These are phyloP conservation scores for Penicillium sp. DNA, from an alignment of 2,329 filamentous ascomycete genomes.

Conservation along the genomic window DNA sequence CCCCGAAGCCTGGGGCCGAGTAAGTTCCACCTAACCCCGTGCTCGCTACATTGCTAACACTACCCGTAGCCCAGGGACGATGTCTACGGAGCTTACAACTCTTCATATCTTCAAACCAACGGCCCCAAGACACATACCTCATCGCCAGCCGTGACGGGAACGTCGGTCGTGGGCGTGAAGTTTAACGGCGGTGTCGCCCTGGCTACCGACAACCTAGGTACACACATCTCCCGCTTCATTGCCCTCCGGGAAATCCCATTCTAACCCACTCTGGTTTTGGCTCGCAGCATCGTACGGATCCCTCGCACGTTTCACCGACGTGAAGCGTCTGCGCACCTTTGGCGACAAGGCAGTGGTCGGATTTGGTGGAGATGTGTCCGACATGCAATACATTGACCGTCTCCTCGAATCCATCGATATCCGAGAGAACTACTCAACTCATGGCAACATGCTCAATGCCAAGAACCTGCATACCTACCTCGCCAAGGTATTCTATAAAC, in stretches of 20 bases:
- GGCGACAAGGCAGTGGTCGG: conserved; percentile 81
- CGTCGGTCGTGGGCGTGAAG: conserved; percentile 91
- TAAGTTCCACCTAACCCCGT: conserved; percentile 31
- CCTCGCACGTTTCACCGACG: conserved; percentile 91
- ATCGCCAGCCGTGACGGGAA: conserved; percentile 90
- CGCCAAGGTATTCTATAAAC: conserved; percentile 91
- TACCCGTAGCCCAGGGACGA: conserved; percentile 82
- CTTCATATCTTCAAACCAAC: conserved; percentile 70
- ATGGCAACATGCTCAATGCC: conserved; percentile 66
- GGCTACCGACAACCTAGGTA: conserved; percentile 94
- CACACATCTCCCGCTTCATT: conserved; percentile 19
- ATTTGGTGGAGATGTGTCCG: conserved; percentile 94
- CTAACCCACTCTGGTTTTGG: conserved; percentile 6
- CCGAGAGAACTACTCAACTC: conserved; percentile 75
- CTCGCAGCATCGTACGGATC: conserved; percentile 88
- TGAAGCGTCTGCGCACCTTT: conserved; percentile 91
- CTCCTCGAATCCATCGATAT: conserved; percentile 83
- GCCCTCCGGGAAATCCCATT: not conserved
- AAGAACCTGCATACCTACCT: conserved; percentile 97
- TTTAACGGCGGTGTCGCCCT: conserved; percentile 96
- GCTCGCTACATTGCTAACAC: conserved; percentile 34
- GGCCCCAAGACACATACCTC: conserved; percentile 84
- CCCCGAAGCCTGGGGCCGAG: conserved; percentile 65
- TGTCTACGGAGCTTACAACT: conserved; percentile 90
- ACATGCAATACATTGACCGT: conserved; percentile 98